These are phyloP conservation scores for Teunomyces aglyptinius DNA, from an alignment of 805 yeast species.

Conservation along the genomic window DNA sequence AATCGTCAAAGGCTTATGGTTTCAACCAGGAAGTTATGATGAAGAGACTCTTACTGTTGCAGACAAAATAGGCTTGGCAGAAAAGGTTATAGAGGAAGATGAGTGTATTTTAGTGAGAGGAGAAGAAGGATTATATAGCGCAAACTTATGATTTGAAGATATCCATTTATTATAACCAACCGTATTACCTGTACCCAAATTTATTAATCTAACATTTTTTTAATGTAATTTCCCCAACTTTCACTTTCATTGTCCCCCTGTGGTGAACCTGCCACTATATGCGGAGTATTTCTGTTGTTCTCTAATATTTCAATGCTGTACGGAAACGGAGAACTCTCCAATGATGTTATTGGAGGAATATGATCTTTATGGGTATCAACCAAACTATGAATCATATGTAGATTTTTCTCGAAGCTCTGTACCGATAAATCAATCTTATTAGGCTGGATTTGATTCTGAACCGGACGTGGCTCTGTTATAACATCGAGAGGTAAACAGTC, in stretches of 20 bases:
- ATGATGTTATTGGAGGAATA: constrained; percentile 70
- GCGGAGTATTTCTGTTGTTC: constrained; percentile 5
- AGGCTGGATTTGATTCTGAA: constrained; percentile 6
- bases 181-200: neutral
- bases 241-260: constrained; percentile 33
- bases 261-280: neutral
- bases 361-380: constrained; percentile 60
- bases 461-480: constrained; percentile 7
- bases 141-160: constrained; percentile 27
- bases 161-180: constrained; percentile 1
- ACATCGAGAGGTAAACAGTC: constrained; percentile 37
- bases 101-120: constrained; percentile 75
- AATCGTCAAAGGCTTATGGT: constrained; percentile 64
- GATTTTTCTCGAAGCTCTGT: constrained; percentile 35
- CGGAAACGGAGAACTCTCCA: constrained; percentile 66
- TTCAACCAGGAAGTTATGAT: constrained; percentile 80
- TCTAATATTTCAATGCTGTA: constrained; percentile 28
- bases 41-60: constrained; percentile 45
- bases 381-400: constrained; percentile 49
- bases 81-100: constrained; percentile 44
- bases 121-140: constrained; percentile 44
- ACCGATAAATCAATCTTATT: constrained; percentile 34
- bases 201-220: constrained; percentile 18
- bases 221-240: constrained; percentile 37
- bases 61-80: constrained; percentile 30